Evolutionary conservation across 2,329 filamentous ascomycete genomes (phyloP).

Genomic region (Incumbomyces delicatus): DNA sequence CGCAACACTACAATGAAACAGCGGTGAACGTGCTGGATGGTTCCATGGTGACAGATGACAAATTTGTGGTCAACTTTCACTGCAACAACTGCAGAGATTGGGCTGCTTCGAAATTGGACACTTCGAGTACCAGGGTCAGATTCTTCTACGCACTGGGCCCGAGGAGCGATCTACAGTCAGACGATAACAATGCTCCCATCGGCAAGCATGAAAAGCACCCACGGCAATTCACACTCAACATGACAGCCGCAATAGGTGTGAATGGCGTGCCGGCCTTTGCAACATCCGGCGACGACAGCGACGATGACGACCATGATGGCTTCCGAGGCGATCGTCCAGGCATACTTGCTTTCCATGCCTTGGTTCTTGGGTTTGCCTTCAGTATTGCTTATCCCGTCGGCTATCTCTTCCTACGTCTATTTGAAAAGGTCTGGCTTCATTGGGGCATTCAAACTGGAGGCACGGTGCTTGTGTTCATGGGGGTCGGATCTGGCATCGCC

Average conservation of each 20-base stretch:
- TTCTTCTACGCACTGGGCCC: conserved; percentile 51
- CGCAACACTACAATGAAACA: conserved; percentile 33
- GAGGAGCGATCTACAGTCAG: conserved; percentile 31
- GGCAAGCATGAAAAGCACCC: conserved; percentile 37
- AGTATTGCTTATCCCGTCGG: conserved; percentile 49
- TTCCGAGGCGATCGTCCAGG: conserved; percentile 7
- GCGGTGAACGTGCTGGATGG: conserved; percentile 37
- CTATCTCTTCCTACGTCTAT: conserved; percentile 43
- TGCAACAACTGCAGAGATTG: conserved; percentile 48
- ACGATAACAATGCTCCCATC: conserved; percentile 37
- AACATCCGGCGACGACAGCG: conserved; percentile 14
- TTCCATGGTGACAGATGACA: conserved; percentile 38
- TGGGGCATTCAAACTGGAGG: conserved; percentile 44
- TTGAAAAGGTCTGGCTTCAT: conserved; percentile 46
- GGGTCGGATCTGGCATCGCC: conserved; percentile 44
- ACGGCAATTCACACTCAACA: conserved; percentile 48
- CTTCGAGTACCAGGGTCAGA: conserved; percentile 37
- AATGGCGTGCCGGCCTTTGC: conserved; percentile 31
- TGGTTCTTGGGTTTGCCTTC: conserved; percentile 48
- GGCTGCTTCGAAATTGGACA: conserved; percentile 41
- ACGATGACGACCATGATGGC: conserved; percentile 21
- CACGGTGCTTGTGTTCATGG: conserved; percentile 40
- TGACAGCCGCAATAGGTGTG: conserved; percentile 42
- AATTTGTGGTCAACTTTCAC: conserved; percentile 40
- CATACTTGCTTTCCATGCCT: conserved; percentile 25